These are phyloP conservation scores for Elaeagnus macrophylla DNA, from an alignment of 306 rosid species.

Conservation along the genomic window DNA sequence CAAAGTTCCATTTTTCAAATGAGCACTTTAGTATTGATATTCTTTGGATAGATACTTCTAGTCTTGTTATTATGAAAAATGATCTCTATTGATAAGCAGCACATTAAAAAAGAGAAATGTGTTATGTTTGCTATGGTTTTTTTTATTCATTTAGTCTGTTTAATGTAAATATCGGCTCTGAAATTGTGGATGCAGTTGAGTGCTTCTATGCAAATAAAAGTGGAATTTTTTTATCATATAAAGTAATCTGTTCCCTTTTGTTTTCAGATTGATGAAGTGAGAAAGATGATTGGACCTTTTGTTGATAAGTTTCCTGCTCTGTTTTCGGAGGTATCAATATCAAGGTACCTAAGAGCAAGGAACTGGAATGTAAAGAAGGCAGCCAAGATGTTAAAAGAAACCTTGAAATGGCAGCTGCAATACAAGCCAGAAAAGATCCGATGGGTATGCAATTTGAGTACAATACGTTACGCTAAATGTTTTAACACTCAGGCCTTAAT, in stretches of 20 bases:
- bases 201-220: no score
- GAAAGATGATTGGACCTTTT: conserved; percentile 56
- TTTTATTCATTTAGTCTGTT: no score
- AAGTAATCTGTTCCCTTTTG: conserved; percentile 5
- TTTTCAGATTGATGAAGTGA: conserved; percentile 50
- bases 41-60: no score
- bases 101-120: no score
- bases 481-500: no score
- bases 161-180: no score
- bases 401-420: conserved; percentile 65
- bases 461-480: neutral
- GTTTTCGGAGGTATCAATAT: conserved; percentile 48
- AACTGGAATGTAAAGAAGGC: conserved; percentile 58
- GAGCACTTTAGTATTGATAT: no score
- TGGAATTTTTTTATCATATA: neutral
- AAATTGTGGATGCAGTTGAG: no score
- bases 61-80: no score
- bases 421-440: conserved; percentile 63
- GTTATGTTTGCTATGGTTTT: no score
- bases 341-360: conserved; percentile 60
- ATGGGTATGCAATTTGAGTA: conserved; percentile 41
- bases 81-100: no score
- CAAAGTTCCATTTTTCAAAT: no score
- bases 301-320: conserved; percentile 38
- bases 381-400: conserved; percentile 49